Percentiles rank a stretch among this genome's conserved stretches.
These are phyloP conservation scores for Zymoseptoria brevis DNA, from an alignment of 2,329 filamentous ascomycete genomes.

Conservation along the genomic window DNA sequence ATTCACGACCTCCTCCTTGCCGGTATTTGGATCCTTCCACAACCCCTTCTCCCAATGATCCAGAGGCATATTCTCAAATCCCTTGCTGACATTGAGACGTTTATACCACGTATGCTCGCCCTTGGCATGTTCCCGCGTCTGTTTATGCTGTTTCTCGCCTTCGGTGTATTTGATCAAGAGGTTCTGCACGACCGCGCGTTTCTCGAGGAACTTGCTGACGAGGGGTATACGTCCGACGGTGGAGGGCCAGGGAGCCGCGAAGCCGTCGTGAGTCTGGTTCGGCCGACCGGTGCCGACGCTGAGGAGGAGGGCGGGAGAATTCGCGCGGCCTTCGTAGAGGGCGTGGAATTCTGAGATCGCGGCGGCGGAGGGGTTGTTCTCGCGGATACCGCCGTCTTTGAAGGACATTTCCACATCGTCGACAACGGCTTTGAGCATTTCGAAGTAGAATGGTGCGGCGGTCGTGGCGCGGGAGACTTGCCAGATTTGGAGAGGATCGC, in stretches of 20 bases:
- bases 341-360: conserved; percentile 42
- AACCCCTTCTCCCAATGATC: conserved; percentile 40
- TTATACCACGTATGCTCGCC: conserved; percentile 46
- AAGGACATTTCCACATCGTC: conserved; percentile 34
- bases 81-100: conserved; percentile 40
- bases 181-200: conserved; percentile 43
- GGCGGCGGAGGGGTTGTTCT: conserved; percentile 44
- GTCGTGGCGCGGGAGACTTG: conserved; percentile 46
- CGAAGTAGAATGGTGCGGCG: conserved; percentile 47
- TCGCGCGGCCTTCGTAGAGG: conserved; percentile 35
- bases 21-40: conserved; percentile 24
- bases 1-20: conserved; percentile 20
- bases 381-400: conserved; percentile 45
- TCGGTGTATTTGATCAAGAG: conserved; percentile 46
- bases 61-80: conserved; percentile 39
- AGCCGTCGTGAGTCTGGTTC: conserved; percentile 38
- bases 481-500: conserved; percentile 43
- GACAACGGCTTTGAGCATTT: conserved; percentile 40
- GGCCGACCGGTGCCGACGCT: conserved; percentile 42
- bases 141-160: conserved; percentile 41
- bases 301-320: conserved; percentile 38
- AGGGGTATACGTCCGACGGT: conserved; percentile 36
- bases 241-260: conserved; percentile 39
- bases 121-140: conserved; percentile 39
- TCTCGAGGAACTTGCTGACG: conserved; percentile 40